Evolutionary conservation across 2,329 filamentous ascomycete genomes (phyloP), one percentile per base, ranked within the genome.

Genomic region (Gyromitra esculenta): DNA sequence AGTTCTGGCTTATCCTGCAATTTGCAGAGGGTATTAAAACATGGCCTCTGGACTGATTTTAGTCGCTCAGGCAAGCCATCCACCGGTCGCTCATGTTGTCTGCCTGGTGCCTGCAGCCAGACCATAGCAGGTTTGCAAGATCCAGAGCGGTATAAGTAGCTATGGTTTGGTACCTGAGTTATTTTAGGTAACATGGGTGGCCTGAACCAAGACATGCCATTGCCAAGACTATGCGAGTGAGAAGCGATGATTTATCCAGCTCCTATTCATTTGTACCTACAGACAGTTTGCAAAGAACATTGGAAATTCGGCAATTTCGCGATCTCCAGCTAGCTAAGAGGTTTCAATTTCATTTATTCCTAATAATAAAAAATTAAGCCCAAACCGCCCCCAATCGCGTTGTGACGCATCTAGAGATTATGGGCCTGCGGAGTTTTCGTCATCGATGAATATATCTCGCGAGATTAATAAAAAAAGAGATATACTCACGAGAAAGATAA

Each of bases 181-280:
- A 52, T 52, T 52, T 52, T 52, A 52, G n/a, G 48, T 52, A 52
- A 52, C 15, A 52, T 48, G 43, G 41, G 60, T 50, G 41, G 60
- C 60, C 60, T 64, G 43, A 64, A n/a, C 60, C 48, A 31, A 15
- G 11, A 45, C 43, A 45, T 31, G 43, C 13, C 13, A 13, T 45
- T 45, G 43, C 43, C 43, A 45, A 45, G 43, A 45, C 43, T 45
- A 45, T 45, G 15, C 43, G 43, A 45, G 43, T 45, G 43, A 45
- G 43, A 45, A 45, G 7, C 15, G 43, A 45, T 45, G 43, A 1
- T 45, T 45, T 31, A 31, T 31, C 25, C 25, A 31, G 25, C 3
- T 31, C 25, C 25, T 31, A 31, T 31, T 31, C 25, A 31, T 31
- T 31, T 31, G 2, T 31, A 31, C 25, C 25, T 31, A 31, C 4